Percentiles rank a stretch among this genome's conserved stretches.
phyloP scores from a whole-genome alignment of 2,329 filamentous ascomycete genomes.

The Rhynchosporium secalis region DNA sequence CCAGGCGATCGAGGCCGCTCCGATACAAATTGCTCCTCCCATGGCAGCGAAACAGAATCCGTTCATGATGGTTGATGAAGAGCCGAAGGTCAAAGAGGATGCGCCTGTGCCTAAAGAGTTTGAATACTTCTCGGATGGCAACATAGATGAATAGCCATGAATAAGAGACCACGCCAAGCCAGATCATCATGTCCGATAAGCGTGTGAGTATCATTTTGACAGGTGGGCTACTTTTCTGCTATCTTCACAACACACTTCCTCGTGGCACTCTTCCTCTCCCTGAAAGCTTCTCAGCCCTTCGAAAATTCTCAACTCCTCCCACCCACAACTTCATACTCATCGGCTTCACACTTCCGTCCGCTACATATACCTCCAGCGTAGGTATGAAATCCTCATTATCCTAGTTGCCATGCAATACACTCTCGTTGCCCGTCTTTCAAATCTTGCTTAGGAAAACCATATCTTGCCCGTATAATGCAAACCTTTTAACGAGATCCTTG shows the following conservation, averaged over 20 bases:
- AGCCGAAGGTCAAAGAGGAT: conserved; percentile 25
- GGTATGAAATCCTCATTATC: conserved; percentile 29
- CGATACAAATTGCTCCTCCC: conserved; percentile 4
- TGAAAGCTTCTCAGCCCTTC: conserved; percentile 27
- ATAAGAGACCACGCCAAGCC: neutral
- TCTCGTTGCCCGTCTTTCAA: conserved; percentile 25
- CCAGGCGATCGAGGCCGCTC: conserved; percentile 1
- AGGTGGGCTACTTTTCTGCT: conserved; percentile 16
- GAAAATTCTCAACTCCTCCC: conserved; percentile 27
- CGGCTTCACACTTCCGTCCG: conserved; percentile 25
- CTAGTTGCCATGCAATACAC: conserved; percentile 21
- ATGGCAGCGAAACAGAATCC: conserved; percentile 15
- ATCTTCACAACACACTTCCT: conserved; percentile 31
- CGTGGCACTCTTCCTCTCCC: conserved; percentile 21
- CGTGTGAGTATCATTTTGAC: no score
- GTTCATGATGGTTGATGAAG: conserved; percentile 28
- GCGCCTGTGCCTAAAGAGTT: conserved; percentile 34
- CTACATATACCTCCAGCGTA: conserved; percentile 25
- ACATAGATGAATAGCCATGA: conserved; percentile 24
- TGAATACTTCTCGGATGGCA: conserved; percentile 36
- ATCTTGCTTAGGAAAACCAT: conserved; percentile 30
- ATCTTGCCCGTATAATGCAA: neutral
- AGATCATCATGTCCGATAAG: neutral
- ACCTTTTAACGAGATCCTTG: neutral
- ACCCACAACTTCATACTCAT: conserved; percentile 32